Conservation (phyloP, 148 eudicot genomes). For the Hydrangea macrophylla region DNA sequence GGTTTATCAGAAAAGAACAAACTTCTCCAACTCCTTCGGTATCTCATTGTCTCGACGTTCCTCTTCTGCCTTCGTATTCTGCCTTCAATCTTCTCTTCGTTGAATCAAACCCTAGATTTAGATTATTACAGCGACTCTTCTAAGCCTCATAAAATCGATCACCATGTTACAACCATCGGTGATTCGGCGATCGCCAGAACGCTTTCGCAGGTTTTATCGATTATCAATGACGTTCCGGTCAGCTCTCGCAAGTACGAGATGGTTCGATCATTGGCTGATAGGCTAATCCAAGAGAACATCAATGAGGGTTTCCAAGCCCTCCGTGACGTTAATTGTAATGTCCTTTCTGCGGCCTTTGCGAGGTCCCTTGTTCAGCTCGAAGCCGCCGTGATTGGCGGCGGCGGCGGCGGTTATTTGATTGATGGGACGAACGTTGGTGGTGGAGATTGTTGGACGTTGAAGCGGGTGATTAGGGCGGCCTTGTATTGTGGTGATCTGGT, state of each 20-base stretch:
- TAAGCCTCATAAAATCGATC: conserved; percentile 1
- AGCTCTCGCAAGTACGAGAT: conserved; percentile 2
- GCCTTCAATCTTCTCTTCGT: conserved; percentile 10
- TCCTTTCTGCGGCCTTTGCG: conserved; percentile 48
- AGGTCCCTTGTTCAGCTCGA: conserved; percentile 53
- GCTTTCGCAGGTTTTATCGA: conserved; percentile 27
- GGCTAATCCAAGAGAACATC: conserved; percentile 37
- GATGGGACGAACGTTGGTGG: background rate
- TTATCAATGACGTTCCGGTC: background rate
- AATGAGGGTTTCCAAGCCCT: conserved; percentile 30
- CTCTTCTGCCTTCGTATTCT: conserved; percentile 37
- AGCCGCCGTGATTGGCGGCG: conserved; percentile 29
- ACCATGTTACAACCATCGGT: background rate
- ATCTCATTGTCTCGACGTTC: conserved; percentile 27
- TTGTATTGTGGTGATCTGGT: conserved; percentile 23
- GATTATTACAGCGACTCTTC: background rate
- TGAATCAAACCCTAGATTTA: background rate
- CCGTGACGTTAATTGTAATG: conserved; percentile 47
- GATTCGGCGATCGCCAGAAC: conserved; percentile 34
- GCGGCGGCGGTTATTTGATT: background rate
- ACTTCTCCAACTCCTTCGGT: conserved; percentile 39
- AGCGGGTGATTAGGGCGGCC: conserved; percentile 32
- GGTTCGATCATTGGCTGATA: background rate
- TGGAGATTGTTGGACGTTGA: conserved; percentile 15
- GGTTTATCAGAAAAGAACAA: conserved; percentile 20